A percentile compares a stretch with the other conserved stretches of the same genome.
Evolutionary conservation across 2,329 filamentous ascomycete species (phyloP).

Genomic region (Diaporthe destruens): DNA sequence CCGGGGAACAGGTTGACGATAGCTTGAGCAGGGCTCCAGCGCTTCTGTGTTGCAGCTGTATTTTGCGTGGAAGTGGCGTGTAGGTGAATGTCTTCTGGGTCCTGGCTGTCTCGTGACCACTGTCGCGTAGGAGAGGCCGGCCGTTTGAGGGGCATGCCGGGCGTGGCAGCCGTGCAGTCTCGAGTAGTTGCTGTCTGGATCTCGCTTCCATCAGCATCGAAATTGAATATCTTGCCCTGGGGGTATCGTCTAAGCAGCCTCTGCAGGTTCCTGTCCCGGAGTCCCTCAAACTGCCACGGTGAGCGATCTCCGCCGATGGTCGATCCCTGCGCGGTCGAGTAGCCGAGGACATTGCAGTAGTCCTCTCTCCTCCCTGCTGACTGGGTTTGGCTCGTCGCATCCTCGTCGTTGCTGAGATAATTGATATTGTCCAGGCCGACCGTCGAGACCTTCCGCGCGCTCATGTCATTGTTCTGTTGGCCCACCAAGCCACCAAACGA

Average conservation of each 20-base stretch:
- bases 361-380: conserved; percentile 31
- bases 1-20: conserved; percentile 56
- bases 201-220: conserved; percentile 52
- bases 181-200: conserved; percentile 42
- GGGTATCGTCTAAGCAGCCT: conserved; percentile 59
- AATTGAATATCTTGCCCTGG: conserved; percentile 60
- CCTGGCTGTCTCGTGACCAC: conserved; percentile 26
- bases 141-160: background rate
- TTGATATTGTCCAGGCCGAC: conserved; percentile 36
- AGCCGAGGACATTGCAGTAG: conserved; percentile 54
- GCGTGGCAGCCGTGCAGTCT: conserved; percentile 40
- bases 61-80: conserved; percentile 4
- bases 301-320: conserved; percentile 49
- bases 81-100: conserved; percentile 20
- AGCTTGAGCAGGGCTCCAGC: conserved; percentile 43
- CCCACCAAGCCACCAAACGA: conserved; percentile 48
- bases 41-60: background rate
- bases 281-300: conserved; percentile 41
- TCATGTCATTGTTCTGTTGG: conserved; percentile 28
- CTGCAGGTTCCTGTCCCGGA: conserved; percentile 56
- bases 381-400: conserved; percentile 33
- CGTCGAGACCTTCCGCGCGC: conserved; percentile 23
- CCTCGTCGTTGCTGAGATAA: conserved; percentile 40
- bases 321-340: conserved; percentile 52
- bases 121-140: conserved; percentile 17